phyloP scores from a whole-genome alignment of 1,139 yeast genomes.

The Wickerhamomyces sp. region DNA sequence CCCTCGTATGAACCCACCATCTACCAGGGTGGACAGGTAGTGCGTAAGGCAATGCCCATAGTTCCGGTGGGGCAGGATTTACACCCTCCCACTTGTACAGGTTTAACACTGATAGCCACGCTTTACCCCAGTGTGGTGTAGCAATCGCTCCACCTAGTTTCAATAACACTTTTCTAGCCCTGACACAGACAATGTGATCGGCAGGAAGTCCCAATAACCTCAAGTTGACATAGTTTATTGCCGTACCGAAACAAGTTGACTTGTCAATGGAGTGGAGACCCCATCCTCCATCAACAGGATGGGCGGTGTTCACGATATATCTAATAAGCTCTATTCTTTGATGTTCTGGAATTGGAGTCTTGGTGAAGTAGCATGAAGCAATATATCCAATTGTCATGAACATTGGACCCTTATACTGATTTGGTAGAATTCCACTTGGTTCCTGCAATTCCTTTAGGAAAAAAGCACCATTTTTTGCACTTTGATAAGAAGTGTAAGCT shows the following conservation, averaged over 20 bases:
- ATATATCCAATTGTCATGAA: slow-evolving; percentile 91
- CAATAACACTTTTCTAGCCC: slow-evolving; percentile 68
- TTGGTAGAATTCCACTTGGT: slow-evolving; percentile 79
- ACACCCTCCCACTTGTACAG: slow-evolving; percentile 95
- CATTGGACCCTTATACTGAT: slow-evolving; percentile 97
- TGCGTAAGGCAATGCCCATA: slow-evolving; percentile 81
- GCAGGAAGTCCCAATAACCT: slow-evolving; percentile 72
- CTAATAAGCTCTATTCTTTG: slow-evolving; percentile 68
- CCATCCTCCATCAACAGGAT: slow-evolving; percentile 99
- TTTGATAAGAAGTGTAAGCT: slow-evolving; percentile 46
- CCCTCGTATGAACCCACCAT: slow-evolving; percentile 99
- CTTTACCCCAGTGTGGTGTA: slow-evolving; percentile 97
- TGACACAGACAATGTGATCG: slow-evolving; percentile 73
- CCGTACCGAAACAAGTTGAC: slow-evolving; percentile 92
- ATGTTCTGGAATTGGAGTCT: slow-evolving; percentile 62
- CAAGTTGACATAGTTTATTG: slow-evolving; percentile 74
- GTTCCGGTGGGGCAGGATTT: slow-evolving; percentile 96
- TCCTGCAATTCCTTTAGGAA: slow-evolving; percentile 71
- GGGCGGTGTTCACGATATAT: slow-evolving; percentile 82
- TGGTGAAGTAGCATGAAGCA: slow-evolving; percentile 66
- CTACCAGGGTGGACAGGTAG: slow-evolving; percentile 88
- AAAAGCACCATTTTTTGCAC: slow-evolving; percentile 71
- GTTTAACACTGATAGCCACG: slow-evolving; percentile 78
- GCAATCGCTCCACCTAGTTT: slow-evolving; percentile 85
- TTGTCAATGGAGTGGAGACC: slow-evolving; percentile 90